A percentile compares a stretch with the other conserved stretches of the same genome.
These are phyloP conservation scores for Botrytis paeoniae DNA, from an alignment of 2,329 filamentous ascomycete species.

Conservation along the genomic window DNA sequence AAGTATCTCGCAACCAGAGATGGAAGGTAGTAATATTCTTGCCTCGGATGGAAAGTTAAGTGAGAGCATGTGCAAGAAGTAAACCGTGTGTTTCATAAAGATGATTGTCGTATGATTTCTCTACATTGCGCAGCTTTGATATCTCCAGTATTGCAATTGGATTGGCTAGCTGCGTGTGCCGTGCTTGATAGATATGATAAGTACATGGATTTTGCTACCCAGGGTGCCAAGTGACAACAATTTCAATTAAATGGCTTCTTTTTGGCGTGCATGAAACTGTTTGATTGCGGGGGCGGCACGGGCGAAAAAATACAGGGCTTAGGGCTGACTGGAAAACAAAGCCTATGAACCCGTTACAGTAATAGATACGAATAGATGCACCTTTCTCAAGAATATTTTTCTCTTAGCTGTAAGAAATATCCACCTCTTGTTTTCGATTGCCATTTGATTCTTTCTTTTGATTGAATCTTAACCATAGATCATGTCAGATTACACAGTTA, in stretches of 20 bases:
- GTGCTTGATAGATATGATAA: neutral
- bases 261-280: neutral
- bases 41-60: neutral
- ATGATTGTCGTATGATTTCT: neutral
- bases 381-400: neutral
- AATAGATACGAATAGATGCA: neutral
- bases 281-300: neutral
- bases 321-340: neutral
- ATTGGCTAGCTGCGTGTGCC: neutral
- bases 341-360: neutral
- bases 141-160: neutral
- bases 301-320: neutral
- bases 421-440: neutral
- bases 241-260: neutral
- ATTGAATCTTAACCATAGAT: neutral
- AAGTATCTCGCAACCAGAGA: neutral
- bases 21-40: neutral
- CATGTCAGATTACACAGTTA: neutral
- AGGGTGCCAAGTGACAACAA: neutral
- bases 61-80: neutral
- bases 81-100: neutral
- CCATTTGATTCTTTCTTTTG: neutral
- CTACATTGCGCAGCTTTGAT: neutral
- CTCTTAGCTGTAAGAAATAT: neutral
- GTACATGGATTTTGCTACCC: neutral